Evolutionary conservation across 192 early-diverging fungal species (phyloP), one percentile per base, ranked within the genome.

Genomic region (Phycomyces nitens): DNA sequence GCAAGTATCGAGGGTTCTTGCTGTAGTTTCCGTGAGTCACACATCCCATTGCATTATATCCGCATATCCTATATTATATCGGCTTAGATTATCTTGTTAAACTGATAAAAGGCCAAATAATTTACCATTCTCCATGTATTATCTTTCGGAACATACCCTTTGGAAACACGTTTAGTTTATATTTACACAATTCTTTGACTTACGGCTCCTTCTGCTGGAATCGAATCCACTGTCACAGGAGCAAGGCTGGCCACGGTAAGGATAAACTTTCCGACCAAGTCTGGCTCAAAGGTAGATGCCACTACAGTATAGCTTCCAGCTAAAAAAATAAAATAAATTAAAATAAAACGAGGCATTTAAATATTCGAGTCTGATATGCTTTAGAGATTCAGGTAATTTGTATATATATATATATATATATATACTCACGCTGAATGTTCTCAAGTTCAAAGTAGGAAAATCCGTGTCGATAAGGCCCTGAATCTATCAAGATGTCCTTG

Each of bases 271-370:
- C 87, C 90, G 56, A 86, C 70, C 63, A 85, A 72, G 1, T 80
- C 81, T 1, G 91, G 82, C 64, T 92, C 84, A 75, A 84, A 92
- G 0, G 92, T 91, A 60, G 91, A 94, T 1, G 79, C 84, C 7
- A 94, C 79, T 0, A 93, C 69, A 14, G 88, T 91, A 80, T 92
- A 93, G 41, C 86, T 81, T n/a, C 88, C 86, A 49, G 80, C 87
- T 88, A 74, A 34, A 49, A 4, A 40, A 42, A 53, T 20, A 60
- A 60, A 16, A 40, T 4, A 60, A 43, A 18, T 11, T 24, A 34
- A 34, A 5, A 34, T 34, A 34, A n/a, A n/a, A n/a, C n/a, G n/a
- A n/a, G n/a, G n/a, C n/a, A n/a, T n/a, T n/a, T n/a, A n/a, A n/a
- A n/a, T n/a, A n/a, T n/a, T n/a, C n/a, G n/a, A n/a, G n/a, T n/a